Conservation (phyloP, 148 eudicot species). For the Rhododendron simsii region DNA sequence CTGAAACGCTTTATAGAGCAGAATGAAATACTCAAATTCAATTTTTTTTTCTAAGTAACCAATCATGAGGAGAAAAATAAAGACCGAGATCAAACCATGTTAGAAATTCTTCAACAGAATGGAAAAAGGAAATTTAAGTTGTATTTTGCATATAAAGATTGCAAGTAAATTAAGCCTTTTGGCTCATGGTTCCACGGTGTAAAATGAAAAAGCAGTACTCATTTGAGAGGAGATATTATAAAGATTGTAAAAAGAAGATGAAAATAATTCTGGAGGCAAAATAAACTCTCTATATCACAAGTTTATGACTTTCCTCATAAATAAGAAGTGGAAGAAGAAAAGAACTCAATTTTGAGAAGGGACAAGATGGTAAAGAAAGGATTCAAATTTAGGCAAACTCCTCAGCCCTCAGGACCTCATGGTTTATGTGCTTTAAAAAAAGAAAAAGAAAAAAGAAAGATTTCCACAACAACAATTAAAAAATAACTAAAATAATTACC, state of each 20-base stretch:
- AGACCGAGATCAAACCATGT: neutral
- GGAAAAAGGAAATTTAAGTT: neutral
- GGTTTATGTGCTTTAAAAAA: neutral
- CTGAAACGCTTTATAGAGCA: no score
- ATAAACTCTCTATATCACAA: neutral
- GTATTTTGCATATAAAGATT: neutral
- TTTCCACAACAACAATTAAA: neutral
- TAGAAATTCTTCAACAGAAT: neutral
- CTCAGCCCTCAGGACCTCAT: neutral
- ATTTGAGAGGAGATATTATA: neutral
- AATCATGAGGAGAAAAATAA: neutral
- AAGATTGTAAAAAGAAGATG: no score
- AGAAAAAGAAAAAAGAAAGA: neutral
- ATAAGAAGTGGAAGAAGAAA: neutral
- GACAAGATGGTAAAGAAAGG: neutral
- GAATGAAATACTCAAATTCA: neutral
- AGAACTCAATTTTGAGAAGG: neutral
- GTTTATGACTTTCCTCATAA: neutral
- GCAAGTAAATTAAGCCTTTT: no score
- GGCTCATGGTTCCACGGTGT: neutral
- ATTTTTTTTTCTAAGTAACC: neutral
- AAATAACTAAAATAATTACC: conserved; percentile 22
- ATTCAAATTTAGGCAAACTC: neutral
- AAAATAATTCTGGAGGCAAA: neutral
- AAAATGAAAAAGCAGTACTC: neutral